Percentiles rank a stretch among this genome's conserved stretches.
Evolutionary conservation across 169 alveolate species (phyloP).

Genomic region (Blepharisma undulans): DNA sequence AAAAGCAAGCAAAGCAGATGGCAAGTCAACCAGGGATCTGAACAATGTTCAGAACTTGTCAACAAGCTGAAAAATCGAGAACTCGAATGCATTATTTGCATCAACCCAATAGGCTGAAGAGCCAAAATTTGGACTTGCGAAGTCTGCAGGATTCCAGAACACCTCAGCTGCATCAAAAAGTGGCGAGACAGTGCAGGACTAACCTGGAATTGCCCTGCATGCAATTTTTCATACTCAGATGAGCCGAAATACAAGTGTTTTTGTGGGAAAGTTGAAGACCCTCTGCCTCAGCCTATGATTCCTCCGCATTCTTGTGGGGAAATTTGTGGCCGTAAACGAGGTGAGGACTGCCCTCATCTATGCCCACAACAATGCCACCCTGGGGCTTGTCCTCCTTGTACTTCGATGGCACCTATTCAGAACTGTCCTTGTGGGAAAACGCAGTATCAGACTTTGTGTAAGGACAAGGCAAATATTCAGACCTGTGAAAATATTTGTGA

Average conservation of each 20-base stretch:
- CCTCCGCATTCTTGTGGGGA: constrained; percentile 84
- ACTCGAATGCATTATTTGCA: constrained; percentile 80
- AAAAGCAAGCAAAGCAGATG: background rate
- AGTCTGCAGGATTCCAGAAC: constrained; percentile 76
- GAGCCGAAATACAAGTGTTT: constrained; percentile 82
- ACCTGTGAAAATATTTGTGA: constrained; percentile 79
- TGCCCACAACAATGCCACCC: constrained; percentile 84
- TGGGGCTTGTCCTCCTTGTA: constrained; percentile 89
- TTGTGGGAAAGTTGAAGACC: constrained; percentile 74
- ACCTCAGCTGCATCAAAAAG: constrained; percentile 79
- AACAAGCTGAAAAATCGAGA: constrained; percentile 62
- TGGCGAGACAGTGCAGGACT: constrained; percentile 82
- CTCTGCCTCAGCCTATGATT: constrained; percentile 57
- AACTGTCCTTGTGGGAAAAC: constrained; percentile 84
- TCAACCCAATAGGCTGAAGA: constrained; percentile 62
- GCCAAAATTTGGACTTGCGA: constrained; percentile 83
- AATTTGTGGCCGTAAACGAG: constrained; percentile 66
- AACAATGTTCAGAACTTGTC: constrained; percentile 3
- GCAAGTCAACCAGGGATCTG: background rate
- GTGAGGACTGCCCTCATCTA: constrained; percentile 69
- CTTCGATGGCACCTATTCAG: constrained; percentile 56
- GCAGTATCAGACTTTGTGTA: constrained; percentile 66
- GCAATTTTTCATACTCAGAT: constrained; percentile 66
- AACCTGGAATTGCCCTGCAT: constrained; percentile 79
- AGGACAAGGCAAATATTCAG: constrained; percentile 59